Evolutionary conservation across 2,329 filamentous ascomycete genomes (phyloP).

Genomic region (Alternaria sp.): DNA sequence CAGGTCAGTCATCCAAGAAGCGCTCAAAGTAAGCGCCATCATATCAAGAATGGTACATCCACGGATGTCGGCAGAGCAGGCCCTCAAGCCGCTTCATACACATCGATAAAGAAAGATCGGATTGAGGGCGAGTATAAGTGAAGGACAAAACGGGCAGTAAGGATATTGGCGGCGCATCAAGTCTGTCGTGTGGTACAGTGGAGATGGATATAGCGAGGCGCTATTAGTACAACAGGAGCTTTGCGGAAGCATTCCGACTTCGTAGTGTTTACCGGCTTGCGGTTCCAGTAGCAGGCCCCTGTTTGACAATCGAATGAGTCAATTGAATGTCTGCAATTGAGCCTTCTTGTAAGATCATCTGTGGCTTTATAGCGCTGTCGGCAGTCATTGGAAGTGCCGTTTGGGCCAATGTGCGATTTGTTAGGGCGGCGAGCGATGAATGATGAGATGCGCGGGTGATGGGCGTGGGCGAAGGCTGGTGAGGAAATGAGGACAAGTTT

Average conservation of each 20-base stretch:
- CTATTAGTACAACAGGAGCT: background rate
- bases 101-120: background rate
- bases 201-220: background rate
- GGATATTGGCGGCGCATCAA: background rate
- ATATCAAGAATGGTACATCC: background rate
- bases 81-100: background rate
- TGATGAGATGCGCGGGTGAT: background rate
- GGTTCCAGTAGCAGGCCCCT: background rate
- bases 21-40: background rate
- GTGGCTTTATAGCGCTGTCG: background rate
- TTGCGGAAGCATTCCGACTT: background rate
- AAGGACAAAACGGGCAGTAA: background rate
- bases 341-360: background rate
- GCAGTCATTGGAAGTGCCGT: background rate
- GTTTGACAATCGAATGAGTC: background rate
- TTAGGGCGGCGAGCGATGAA: background rate
- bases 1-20: background rate
- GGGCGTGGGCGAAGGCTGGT: background rate
- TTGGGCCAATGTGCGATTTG: too few relatives aligned
- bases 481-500: background rate
- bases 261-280: background rate
- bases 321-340: background rate
- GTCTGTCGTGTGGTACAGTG: background rate
- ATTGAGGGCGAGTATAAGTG: background rate
- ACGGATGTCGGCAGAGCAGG: background rate